A percentile compares a stretch with the other conserved stretches of the same genome.
phyloP scores from a whole-genome alignment of 495 filamentous ascomycete species.

The Hapsidospora chrysogenum region DNA sequence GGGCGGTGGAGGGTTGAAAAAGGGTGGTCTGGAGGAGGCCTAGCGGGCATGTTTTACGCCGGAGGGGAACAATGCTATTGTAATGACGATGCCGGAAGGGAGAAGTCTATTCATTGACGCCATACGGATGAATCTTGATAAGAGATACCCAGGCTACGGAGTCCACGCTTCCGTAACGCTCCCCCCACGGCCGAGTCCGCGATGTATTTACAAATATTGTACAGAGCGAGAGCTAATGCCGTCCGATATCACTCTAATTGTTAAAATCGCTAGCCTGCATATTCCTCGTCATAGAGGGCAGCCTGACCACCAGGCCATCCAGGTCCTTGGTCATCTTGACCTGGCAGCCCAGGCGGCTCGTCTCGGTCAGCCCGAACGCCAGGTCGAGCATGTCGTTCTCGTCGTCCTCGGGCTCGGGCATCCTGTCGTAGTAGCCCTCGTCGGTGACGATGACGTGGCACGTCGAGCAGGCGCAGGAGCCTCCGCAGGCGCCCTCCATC shows the following conservation, averaged over 20 bases:
- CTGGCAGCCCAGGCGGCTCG: constrained; percentile 89
- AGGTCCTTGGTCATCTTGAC: constrained; percentile 79
- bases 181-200: too few species aligned
- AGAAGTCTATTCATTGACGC: too few species aligned
- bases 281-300: constrained; percentile 91
- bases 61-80: too few species aligned
- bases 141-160: too few species aligned
- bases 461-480: constrained; percentile 90
- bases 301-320: constrained; percentile 65
- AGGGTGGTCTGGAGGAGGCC: constrained; percentile 33
- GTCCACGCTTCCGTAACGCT: too few species aligned
- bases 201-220: too few species aligned
- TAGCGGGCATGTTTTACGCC: constrained; percentile 7
- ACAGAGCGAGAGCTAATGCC: neutral
- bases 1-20: constrained; percentile 35
- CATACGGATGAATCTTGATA: too few species aligned
- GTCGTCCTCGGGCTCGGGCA: constrained; percentile 86
- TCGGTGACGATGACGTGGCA: constrained; percentile 90
- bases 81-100: neutral
- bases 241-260: constrained; percentile 9
- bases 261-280: constrained; percentile 87
- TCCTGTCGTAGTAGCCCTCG: constrained; percentile 72
- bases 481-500: constrained; percentile 97
- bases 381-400: constrained; percentile 99
- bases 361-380: constrained; percentile 91